These are phyloP conservation scores for Sungouiella thailandica DNA, from an alignment of 805 yeast species.

Conservation along the genomic window DNA sequence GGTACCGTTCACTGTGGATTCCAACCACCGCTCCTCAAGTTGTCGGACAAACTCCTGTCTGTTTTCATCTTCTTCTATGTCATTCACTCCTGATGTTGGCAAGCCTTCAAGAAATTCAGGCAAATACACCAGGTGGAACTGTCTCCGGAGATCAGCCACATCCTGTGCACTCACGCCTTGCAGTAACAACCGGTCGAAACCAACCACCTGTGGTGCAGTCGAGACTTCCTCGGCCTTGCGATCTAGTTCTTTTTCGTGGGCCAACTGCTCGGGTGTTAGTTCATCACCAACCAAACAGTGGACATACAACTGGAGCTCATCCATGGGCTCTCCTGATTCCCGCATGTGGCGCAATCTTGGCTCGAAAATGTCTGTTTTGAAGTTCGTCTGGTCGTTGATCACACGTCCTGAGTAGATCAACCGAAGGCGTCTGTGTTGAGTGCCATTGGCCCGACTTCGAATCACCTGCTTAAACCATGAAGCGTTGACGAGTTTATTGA, in stretches of 20 bases:
- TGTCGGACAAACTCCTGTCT: conserved; percentile 44
- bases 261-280: conserved; percentile 49
- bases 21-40: conserved; percentile 86
- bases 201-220: conserved; percentile 65
- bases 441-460: conserved; percentile 16
- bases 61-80: conserved; percentile 40
- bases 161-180: conserved; percentile 85
- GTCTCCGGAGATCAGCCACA: conserved; percentile 63
- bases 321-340: conserved; percentile 7
- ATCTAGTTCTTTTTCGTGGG: conserved; percentile 57
- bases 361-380: conserved; percentile 45
- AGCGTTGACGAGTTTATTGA: conserved; percentile 25
- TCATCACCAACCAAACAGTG: conserved; percentile 78
- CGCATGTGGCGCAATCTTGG: conserved; percentile 19
- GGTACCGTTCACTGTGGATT: conserved; percentile 48
- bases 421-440: conserved; percentile 43
- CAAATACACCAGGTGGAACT: conserved; percentile 69
- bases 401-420: conserved; percentile 69
- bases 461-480: conserved; percentile 29
- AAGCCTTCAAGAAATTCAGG: conserved; percentile 20
- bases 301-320: conserved; percentile 43
- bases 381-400: conserved; percentile 50
- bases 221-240: conserved; percentile 42
- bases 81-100: conserved; percentile 22
- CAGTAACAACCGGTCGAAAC: conserved; percentile 77